These are phyloP conservation scores for Silene uniflora DNA, from an alignment of 148 eudicot genomes.

Conservation along the genomic window DNA sequence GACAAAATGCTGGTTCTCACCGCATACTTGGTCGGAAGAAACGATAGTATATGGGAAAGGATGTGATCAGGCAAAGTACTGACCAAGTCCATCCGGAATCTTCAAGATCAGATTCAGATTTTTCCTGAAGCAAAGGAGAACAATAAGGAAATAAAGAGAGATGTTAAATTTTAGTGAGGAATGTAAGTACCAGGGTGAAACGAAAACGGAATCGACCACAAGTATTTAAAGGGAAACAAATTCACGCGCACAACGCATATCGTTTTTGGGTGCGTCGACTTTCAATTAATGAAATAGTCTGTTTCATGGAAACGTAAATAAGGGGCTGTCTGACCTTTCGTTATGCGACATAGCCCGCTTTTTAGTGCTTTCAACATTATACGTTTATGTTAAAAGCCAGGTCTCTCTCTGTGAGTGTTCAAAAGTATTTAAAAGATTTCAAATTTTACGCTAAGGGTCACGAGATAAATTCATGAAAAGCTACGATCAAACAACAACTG, in stretches of 20 bases:
- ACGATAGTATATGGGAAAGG: slow-evolving; percentile 23
- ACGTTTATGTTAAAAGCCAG: neutral
- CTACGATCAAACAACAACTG: neutral
- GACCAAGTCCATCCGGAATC: slow-evolving; percentile 19
- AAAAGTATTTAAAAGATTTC: neutral
- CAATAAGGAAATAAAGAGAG: slow-evolving; percentile 3
- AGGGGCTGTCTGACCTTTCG: neutral
- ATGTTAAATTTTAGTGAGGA: neutral
- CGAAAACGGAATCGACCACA: neutral
- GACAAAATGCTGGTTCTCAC: slow-evolving; percentile 28
- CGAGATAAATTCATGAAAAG: neutral
- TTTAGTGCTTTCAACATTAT: neutral
- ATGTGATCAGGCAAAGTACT: slow-evolving; percentile 26
- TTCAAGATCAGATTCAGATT: slow-evolving; percentile 4
- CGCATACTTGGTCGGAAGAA: slow-evolving; percentile 24
- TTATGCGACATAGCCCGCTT: slow-evolving; percentile 8
- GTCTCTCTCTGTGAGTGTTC: neutral
- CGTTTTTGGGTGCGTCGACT: slow-evolving; percentile 2
- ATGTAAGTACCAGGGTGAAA: neutral
- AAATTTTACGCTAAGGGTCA: neutral
- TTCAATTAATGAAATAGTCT: neutral
- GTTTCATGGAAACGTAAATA: slow-evolving; percentile 9
- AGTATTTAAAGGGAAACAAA: neutral
- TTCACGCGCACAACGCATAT: slow-evolving; percentile 7
- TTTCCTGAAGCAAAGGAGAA: slow-evolving; percentile 6